These are phyloP conservation scores for Camelina hispida DNA, from an alignment of 345 rosid species.

Conservation along the genomic window DNA sequence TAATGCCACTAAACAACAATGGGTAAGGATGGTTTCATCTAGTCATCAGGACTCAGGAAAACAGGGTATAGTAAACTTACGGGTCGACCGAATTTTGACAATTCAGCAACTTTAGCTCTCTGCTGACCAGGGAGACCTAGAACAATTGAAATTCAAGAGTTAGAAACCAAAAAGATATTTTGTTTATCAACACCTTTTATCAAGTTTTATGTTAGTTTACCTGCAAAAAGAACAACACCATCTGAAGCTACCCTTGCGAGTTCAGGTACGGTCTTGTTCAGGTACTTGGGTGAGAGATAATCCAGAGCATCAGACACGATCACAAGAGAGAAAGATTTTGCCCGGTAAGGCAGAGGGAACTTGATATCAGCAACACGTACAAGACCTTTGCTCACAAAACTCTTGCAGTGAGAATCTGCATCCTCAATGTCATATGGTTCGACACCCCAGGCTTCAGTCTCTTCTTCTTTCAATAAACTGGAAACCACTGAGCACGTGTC, in stretches of 20 bases:
- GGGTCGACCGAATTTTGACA: slow-evolving; percentile 90
- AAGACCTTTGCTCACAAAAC: slow-evolving; percentile 79
- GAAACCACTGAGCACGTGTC: slow-evolving; percentile 92
- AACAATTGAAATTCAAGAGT: neutral
- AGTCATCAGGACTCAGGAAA: neutral
- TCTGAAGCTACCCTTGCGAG: slow-evolving; percentile 87
- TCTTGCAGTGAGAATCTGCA: slow-evolving; percentile 79
- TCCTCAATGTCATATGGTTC: slow-evolving; percentile 99
- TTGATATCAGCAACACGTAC: slow-evolving; percentile 95
- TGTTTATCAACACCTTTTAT: neutral
- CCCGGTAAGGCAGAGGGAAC: slow-evolving; percentile 82
- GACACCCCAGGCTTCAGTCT: slow-evolving; percentile 96
- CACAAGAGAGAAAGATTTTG: slow-evolving; percentile 93
- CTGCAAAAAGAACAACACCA: slow-evolving; percentile 77
- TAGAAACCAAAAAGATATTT: slow-evolving; percentile 6
- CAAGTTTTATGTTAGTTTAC: slow-evolving; percentile 46
- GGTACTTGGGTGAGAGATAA: slow-evolving; percentile 89
- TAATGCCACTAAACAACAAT: slow-evolving; percentile 2
- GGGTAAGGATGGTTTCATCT: neutral
- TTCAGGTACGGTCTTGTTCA: slow-evolving; percentile 92
- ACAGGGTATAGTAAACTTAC: slow-evolving; percentile 53
- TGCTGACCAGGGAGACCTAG: slow-evolving; percentile 84
- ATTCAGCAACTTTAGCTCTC: slow-evolving; percentile 79
- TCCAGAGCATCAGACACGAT: slow-evolving; percentile 94
- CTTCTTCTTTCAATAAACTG: slow-evolving; percentile 78